Evolutionary conservation across 805 yeast species (phyloP), one percentile per base, ranked within the genome.

Genomic region (Dipodascopsis uninucleata): DNA sequence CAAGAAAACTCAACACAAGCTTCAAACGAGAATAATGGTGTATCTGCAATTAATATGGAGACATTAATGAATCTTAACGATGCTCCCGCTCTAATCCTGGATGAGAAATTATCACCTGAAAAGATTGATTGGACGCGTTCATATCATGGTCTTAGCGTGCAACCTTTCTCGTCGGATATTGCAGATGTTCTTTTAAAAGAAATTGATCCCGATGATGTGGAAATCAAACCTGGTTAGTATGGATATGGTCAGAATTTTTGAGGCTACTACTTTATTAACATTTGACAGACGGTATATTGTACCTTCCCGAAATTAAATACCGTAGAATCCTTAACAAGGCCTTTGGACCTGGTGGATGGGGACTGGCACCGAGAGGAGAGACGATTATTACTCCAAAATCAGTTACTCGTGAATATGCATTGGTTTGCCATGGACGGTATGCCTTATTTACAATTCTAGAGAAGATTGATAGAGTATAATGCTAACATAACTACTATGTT

Each of bases 321-420:
- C 77, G 98, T 54, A 75, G 98, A 35, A 82, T 89, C 18, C 67
- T 93, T 55, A 90, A 90, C 66, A 73, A 74, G 29, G 94, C 97
- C 0, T 90, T 93, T 70, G 98, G 98, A 3, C 96, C 98, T 5
- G 98, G 98, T 22, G 97, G 95, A 1, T 93, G 98, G 98, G 97
- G 97, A 0, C 70, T 93, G 44, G 96, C 94, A 0, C 97, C 98
- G 8, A 71, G 98, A 44, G 80, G 95, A 0, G 90, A 85, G 53
- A 83, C 95, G 0, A 70, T 78, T 41, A 78, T 93, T 25, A 82
- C 95, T 1, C 75, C 79, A 24, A 79, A 76, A 51, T 73, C 79
- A 39, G 80, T 93, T 25, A 86, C 96, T 8, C 74, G 97, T 53
- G 98, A 93, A 62, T 93, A 87, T 61, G 97, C 86, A 0, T 69